These are phyloP conservation scores for Trametes punicea DNA, from an alignment of 768 basidiomycete species.

Conservation along the genomic window DNA sequence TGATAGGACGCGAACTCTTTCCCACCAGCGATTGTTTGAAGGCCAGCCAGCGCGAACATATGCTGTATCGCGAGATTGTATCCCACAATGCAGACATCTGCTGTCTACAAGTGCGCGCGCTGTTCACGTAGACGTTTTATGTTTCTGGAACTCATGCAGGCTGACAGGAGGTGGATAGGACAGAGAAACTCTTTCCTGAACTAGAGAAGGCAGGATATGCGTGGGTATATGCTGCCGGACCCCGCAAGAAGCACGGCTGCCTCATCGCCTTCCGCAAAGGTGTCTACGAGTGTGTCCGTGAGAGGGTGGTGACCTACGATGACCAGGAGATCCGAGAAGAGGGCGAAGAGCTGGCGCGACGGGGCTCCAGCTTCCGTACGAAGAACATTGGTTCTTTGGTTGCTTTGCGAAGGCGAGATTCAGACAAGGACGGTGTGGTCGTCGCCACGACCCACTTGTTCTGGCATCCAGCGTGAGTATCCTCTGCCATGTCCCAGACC, in stretches of 20 bases:
- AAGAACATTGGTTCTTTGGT: slow-evolving; percentile 80
- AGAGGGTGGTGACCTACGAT: slow-evolving; percentile 66
- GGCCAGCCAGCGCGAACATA: slow-evolving; percentile 64
- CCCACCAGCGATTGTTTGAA: slow-evolving; percentile 85
- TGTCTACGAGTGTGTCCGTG: slow-evolving; percentile 44
- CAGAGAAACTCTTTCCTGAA: slow-evolving; percentile 67
- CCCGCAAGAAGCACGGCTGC: slow-evolving; percentile 80
- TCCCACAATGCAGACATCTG: slow-evolving; percentile 74
- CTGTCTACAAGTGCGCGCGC: slow-evolving; percentile 70
- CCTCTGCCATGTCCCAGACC: background rate
- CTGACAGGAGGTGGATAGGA: slow-evolving; percentile 83
- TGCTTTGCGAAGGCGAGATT: slow-evolving; percentile 49
- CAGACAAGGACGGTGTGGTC: slow-evolving; percentile 53
- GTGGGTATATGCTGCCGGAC: slow-evolving; percentile 64
- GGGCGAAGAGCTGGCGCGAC: slow-evolving; percentile 34
- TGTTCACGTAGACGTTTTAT: background rate
- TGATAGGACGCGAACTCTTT: slow-evolving; percentile 72
- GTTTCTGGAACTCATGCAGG: background rate
- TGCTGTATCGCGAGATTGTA: slow-evolving; percentile 75
- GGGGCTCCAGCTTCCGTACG: slow-evolving; percentile 64
- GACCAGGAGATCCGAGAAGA: slow-evolving; percentile 47
- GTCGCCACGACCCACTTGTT: slow-evolving; percentile 91
- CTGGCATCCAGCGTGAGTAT: slow-evolving; percentile 86
- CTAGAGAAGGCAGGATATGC: slow-evolving; percentile 65
- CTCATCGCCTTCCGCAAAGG: slow-evolving; percentile 69